Evolutionary conservation across 257 asterid species (phyloP).

Genomic region (Primulina huaijiensis): DNA sequence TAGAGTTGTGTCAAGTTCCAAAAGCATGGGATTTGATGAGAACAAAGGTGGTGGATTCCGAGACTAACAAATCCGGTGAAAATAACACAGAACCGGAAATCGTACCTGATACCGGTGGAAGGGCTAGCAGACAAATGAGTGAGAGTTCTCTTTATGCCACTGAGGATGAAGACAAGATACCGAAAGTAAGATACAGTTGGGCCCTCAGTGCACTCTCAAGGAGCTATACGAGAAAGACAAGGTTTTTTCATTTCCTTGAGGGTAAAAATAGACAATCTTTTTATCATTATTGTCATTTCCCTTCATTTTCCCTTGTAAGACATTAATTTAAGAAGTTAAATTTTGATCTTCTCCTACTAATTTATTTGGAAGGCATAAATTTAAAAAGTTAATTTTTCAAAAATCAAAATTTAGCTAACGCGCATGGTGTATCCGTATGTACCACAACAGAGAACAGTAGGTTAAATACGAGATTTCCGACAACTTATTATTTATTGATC

Average conservation of each 20-base stretch:
- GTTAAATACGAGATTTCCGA: too few species aligned
- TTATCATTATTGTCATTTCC: neutral
- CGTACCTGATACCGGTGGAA: conserved; percentile 40
- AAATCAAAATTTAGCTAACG: too few species aligned
- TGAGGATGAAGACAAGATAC: conserved; percentile 79
- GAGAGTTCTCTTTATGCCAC: conserved; percentile 63
- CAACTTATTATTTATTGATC: too few species aligned
- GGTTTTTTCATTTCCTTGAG: conserved; percentile 35
- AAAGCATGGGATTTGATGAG: conserved; percentile 78
- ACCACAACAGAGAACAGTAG: too few species aligned
- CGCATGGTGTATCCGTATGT: too few species aligned
- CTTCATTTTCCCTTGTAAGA: neutral
- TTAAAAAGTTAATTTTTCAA: too few species aligned
- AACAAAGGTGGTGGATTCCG: conserved; percentile 41
- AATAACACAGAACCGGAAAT: conserved; percentile 44
- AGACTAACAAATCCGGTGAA: conserved; percentile 22
- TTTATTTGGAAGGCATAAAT: too few species aligned
- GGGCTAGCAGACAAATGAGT: conserved; percentile 63
- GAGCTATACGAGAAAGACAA: conserved; percentile 86
- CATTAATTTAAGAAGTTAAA: too few species aligned
- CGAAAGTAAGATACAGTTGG: conserved; percentile 67
- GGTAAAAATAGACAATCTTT: neutral
- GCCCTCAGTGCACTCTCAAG: conserved; percentile 89
- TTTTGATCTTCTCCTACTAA: too few species aligned
- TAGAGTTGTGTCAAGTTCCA: conserved; percentile 67